phyloP scores from a whole-genome alignment of 2,329 filamentous ascomycete genomes.

The Colletotrichum incanum region DNA sequence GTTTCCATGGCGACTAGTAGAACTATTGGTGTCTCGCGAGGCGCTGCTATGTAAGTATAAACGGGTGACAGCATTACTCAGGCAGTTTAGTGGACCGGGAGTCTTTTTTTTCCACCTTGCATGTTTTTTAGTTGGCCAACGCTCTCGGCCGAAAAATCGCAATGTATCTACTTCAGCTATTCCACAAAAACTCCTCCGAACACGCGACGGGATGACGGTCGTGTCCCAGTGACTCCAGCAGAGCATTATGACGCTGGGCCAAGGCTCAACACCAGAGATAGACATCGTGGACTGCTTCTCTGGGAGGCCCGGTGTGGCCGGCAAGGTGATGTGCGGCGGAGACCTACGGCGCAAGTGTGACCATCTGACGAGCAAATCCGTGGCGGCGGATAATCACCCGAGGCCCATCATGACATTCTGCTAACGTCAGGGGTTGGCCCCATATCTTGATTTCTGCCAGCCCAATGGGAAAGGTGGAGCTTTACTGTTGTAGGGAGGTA shows the following conservation, averaged over 20 bases:
- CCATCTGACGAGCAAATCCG: slow-evolving; percentile 37
- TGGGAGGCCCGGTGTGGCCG: slow-evolving; percentile 1
- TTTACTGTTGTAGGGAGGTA: slow-evolving; percentile 11
- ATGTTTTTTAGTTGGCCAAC: slow-evolving; percentile 10
- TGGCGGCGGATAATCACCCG: slow-evolving; percentile 39
- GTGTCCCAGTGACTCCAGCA: not conserved
- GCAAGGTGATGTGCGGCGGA: slow-evolving; percentile 12
- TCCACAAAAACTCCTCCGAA: not conserved
- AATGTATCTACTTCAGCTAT: slow-evolving; percentile 6
- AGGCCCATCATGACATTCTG: slow-evolving; percentile 39
- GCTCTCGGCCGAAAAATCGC: slow-evolving; percentile 26
- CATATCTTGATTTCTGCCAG: slow-evolving; percentile 19
- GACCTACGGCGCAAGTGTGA: not conserved
- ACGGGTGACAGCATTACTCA: slow-evolving; percentile 34
- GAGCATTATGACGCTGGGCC: slow-evolving; percentile 19
- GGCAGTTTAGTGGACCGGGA: slow-evolving; percentile 41
- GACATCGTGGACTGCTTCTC: slow-evolving; percentile 23
- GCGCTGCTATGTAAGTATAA: slow-evolving; percentile 38
- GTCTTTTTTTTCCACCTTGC: slow-evolving; percentile 8
- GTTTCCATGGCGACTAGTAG: slow-evolving; percentile 7
- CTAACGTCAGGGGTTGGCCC: slow-evolving; percentile 32
- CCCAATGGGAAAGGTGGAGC: slow-evolving; percentile 37
- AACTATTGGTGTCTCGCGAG: slow-evolving; percentile 7
- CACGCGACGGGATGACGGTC: slow-evolving; percentile 14
- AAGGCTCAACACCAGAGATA: slow-evolving; percentile 4